Base-by-base conservation (phyloP, 805 yeast species). In the Saccharomyces mikatae region DNA sequence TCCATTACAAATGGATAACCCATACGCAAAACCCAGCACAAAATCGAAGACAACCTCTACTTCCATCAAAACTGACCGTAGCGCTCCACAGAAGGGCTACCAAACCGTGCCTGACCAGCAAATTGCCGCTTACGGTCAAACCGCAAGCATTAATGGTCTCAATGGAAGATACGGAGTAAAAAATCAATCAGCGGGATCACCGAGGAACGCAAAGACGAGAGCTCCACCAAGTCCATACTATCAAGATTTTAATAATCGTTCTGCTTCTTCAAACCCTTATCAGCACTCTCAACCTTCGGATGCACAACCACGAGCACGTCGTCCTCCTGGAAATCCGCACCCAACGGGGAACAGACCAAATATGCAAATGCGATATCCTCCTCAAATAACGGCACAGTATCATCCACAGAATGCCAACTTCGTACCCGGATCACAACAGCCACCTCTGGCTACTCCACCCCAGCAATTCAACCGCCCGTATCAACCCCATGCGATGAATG, bases 391-490 rank as follows among this genome's bases (percentile, higher is more conserved):
- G 13, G 41, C 41, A 10, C 41, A 29, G 47, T 36, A 30, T 48
- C 44, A 41, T 22, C 50, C 41, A 10, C 57, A 48, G 36, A 53
- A 47, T 17, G 52, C 53, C 21, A 54, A 52, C n/a, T 53, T 47
- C 49, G 41, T 48, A 52, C 53, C 48, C 22, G 50, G 22, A 44
- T 51, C 41, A 24, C 63, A 54, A 21, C 60, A 57, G 32, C 53
- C 24, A 10, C 49, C 50, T 14, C 54, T 41, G 5, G 56, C 50
- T 11, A 52, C 48, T 3, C 57, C 51, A 30, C 50, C 24, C 21
- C 52, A 48, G 32, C 36, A 48, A 21, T 22, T 49, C 31, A 17
- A 41, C 28, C 13, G 21, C 28, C 30, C 52, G 52, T 28, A n/a
- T 41, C 21, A 24, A 21, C 31, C 21, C 31, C 17, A 17, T 21